Base-by-base conservation (phyloP, 139 green algal species). In the Tetradesmus lagerheimii region DNA sequence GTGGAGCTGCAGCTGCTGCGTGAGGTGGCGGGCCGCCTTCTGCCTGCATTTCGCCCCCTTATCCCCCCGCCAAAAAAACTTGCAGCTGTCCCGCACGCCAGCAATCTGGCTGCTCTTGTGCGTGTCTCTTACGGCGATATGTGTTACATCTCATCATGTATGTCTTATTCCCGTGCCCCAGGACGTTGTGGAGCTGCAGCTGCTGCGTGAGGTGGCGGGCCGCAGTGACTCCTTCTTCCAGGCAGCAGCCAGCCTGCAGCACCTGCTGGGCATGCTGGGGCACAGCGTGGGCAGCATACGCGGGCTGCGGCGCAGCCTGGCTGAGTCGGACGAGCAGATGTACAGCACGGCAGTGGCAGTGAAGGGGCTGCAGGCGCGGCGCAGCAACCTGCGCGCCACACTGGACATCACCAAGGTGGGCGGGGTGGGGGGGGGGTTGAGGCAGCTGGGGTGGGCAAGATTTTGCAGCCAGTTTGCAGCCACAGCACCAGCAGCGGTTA, bases 1-100 rank as follows among this genome's bases (percentile, higher is more conserved):
- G 95, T 97, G 27, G 95, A 98, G 92, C 93, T 91, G 14, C 91
- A 97, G 91, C 92, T 98, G 83, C 93, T 97, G 85, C 86, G 91
- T 6, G 96, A 98, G 91, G 97, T 98, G 82, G 92, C 93, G 27
- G 89, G 89, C 0, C 94, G 96, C n/a, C n/a, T n/a, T n/a, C n/a
- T n/a, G n/a, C n/a, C n/a, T n/a, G n/a, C n/a, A n/a, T n/a, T n/a
- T n/a, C n/a, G n/a, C n/a, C n/a, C n/a, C n/a, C n/a, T n/a, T n/a
- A n/a, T n/a, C n/a, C n/a, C n/a, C n/a, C n/a, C n/a, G n/a, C n/a
- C n/a, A n/a, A n/a, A n/a, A n/a, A n/a, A n/a, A n/a, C n/a, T n/a
- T n/a, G n/a, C n/a, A n/a, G n/a, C n/a, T n/a, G n/a, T n/a, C n/a
- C n/a, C n/a, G n/a, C n/a, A n/a, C n/a, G n/a, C n/a, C n/a, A n/a